Evolutionary conservation across 208 protist genomes (phyloP).

Genomic region (Leishmania tarentolae): DNA sequence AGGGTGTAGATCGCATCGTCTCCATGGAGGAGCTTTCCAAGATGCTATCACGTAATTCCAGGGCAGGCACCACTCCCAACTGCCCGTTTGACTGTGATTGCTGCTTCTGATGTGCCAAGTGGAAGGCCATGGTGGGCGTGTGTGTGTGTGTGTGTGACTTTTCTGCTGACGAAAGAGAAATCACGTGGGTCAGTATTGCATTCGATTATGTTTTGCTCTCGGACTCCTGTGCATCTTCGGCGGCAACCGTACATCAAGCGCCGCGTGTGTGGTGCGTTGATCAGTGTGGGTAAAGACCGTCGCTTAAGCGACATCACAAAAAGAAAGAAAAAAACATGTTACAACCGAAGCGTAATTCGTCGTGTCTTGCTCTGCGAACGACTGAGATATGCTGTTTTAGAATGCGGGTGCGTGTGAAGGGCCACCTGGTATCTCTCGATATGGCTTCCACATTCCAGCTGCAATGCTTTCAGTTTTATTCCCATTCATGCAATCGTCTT

Average conservation of each 20-base stretch:
- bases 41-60: slow-evolving; percentile 73
- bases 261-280: neutral
- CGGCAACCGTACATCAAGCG: neutral
- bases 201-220: no score
- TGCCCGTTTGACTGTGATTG: slow-evolving; percentile 93
- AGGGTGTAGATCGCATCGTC: slow-evolving; percentile 84
- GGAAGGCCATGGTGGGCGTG: neutral
- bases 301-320: neutral
- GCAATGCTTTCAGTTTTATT: neutral
- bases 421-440: neutral
- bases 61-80: slow-evolving; percentile 85
- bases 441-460: neutral
- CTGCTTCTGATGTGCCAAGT: slow-evolving; percentile 67
- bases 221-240: neutral
- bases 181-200: neutral
- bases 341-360: neutral
- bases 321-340: neutral
- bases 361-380: neutral
- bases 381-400: neutral
- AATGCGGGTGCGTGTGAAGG: neutral
- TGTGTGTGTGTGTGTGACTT: neutral
- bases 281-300: neutral
- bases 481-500: neutral
- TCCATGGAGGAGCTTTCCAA: slow-evolving; percentile 72
- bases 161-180: neutral